Base-by-base conservation (phyloP, 2,329 filamentous ascomycete species). In the Rhexocercosporidium sp. region DNA sequence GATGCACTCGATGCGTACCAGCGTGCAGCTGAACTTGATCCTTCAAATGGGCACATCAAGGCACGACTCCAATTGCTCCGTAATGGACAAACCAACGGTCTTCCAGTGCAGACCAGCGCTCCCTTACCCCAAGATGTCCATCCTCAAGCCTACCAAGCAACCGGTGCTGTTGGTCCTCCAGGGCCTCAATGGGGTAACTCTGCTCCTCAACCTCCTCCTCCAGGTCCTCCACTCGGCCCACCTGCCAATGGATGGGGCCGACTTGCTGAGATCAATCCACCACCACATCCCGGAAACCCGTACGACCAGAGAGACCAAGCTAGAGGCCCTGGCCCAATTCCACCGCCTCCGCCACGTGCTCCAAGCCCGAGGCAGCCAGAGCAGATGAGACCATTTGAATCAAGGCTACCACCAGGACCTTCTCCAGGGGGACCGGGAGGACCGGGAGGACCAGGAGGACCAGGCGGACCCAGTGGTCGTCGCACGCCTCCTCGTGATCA, bases 41-140 rank as follows among this genome's bases (percentile, higher is more conserved):
- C 96, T 0, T 85, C 84, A 69, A 98, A 99, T 77, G 92, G 93
- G 46, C 95, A 98, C 79, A 98, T 99, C 84, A 98, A 98, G 80
- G 94, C 94, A 66, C 90, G 96, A 69, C 85, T 99, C 69, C 92
- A 97, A 77, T 85, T 99, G 56, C 87, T 99, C 66, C 92, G 96
- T 66, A 94, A 88, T 71, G 93, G 93, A 20, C 90, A 92, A 74
- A 86, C 89, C 69, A 90, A 88, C 76, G 90, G 92, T 68, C 84
- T 91, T 74, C 85, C 87, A 46, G 88, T 91, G 69, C 92, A 91
- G 75, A 90, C 86, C 73, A 90, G 85, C 72, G 92, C 91, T 61
- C 94, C 95, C n/a, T 88, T 96, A 74, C 95, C 96, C 8, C 95
- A 97, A 76, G 96, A 99, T 79, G 94, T 98, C 25, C 94, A 98